phyloP scores from a whole-genome alignment of 2,329 filamentous ascomycete genomes.

The Periconia digitata region DNA sequence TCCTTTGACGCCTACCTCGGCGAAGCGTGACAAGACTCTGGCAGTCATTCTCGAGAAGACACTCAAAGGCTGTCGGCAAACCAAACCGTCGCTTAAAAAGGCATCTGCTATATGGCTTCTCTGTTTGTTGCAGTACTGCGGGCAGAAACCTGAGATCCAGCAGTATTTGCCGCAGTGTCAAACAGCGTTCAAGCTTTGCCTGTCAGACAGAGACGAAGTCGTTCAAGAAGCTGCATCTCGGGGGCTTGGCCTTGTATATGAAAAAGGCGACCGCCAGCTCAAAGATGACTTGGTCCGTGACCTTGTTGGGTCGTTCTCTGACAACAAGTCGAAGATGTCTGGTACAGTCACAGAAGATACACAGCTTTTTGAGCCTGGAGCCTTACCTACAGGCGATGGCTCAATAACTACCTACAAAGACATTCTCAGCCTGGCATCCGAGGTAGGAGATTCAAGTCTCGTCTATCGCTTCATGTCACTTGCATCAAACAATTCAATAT shows the following conservation, averaged over 20 bases:
- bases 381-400: conserved; percentile 85
- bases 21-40: conserved; percentile 46
- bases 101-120: conserved; percentile 95
- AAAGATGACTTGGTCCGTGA: conserved; percentile 84
- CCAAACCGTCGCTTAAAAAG: conserved; percentile 86
- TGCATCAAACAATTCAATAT: conserved; percentile 92
- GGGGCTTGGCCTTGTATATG: conserved; percentile 89
- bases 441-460: conserved; percentile 93
- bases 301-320: conserved; percentile 83
- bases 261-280: conserved; percentile 79
- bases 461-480: conserved; percentile 99
- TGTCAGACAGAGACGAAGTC: conserved; percentile 87
- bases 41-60: conserved; percentile 68
- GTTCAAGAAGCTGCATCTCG: conserved; percentile 94
- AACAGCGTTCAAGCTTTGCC: conserved; percentile 80
- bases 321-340: conserved; percentile 67
- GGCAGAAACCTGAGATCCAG: conserved; percentile 74
- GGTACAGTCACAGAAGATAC: conserved; percentile 87
- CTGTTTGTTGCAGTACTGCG: conserved; percentile 87
- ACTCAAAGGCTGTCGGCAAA: conserved; percentile 74
- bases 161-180: conserved; percentile 76
- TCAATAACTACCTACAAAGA: conserved; percentile 96
- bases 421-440: conserved; percentile 91
- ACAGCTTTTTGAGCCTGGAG: conserved; percentile 88
- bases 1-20: conserved; percentile 32